Conservation (phyloP, 306 rosid genomes). For the Hippophae gyantsensis region DNA sequence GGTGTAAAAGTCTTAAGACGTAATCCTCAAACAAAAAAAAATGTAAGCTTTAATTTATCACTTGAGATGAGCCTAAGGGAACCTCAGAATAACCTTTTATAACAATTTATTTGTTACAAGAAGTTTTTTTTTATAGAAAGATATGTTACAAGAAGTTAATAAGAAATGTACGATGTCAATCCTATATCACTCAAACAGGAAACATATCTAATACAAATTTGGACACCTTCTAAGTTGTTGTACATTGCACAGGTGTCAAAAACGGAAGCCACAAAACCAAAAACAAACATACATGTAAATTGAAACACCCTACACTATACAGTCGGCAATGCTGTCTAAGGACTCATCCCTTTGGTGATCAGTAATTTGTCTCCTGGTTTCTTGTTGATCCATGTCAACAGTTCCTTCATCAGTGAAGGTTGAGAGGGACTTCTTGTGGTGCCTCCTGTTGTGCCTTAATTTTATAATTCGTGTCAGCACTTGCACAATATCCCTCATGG, state of each 20-base stretch:
- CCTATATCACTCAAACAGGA: conserved; percentile 21
- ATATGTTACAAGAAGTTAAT: conserved; percentile 20
- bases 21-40: no score
- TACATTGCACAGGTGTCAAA: conserved; percentile 15
- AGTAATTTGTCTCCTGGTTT: conserved; percentile 28
- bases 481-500: conserved; percentile 90
- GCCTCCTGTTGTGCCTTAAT: conserved; percentile 41
- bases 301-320: conserved; percentile 31
- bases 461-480: conserved; percentile 59
- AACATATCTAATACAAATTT: conserved; percentile 7
- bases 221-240: conserved; percentile 6
- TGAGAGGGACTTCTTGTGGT: conserved; percentile 50
- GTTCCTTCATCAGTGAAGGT: conserved; percentile 53
- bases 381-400: conserved; percentile 49
- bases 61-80: no score
- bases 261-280: conserved; percentile 18
- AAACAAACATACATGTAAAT: conserved; percentile 17
- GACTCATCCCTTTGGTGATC: conserved; percentile 80
- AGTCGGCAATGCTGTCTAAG: conserved; percentile 61
- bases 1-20: no score
- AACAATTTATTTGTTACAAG: no score
- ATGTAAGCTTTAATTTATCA: no score
- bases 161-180: conserved; percentile 11
- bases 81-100: no score
- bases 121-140: neutral